Evolutionary conservation across 306 rosid species (phyloP).

Genomic region (Crotalaria pallida): DNA sequence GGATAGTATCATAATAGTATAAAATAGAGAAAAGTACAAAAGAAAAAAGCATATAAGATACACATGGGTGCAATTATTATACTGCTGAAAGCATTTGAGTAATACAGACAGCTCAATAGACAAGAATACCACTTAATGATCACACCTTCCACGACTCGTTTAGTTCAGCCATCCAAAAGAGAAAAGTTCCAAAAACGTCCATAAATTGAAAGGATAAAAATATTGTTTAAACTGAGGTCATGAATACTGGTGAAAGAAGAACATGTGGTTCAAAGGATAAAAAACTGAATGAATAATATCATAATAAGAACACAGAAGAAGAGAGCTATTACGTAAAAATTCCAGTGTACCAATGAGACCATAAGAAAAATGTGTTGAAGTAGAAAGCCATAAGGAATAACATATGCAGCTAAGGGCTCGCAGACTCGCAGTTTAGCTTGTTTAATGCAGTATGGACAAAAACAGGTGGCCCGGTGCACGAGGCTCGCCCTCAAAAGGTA

Average conservation of each 20-base stretch:
- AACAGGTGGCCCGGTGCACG: too few relatives aligned
- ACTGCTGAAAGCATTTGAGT: conserved; percentile 20
- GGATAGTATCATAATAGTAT: not conserved
- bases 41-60: conserved; percentile 13
- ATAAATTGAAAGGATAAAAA: not conserved
- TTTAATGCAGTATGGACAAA: not conserved
- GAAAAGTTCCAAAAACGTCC: not conserved
- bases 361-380: not conserved
- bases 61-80: not conserved
- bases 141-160: not conserved
- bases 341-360: not conserved
- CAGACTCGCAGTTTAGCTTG: not conserved
- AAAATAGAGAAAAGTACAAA: conserved; percentile 10
- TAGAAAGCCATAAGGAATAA: not conserved
- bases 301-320: not conserved
- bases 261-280: not conserved
- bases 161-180: not conserved
- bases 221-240: not conserved
- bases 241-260: not conserved
- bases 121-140: not conserved
- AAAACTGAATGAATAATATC: not conserved
- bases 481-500: not conserved
- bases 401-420: not conserved
- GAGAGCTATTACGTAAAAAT: not conserved
- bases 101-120: conserved; percentile 14